Percentiles rank a stretch among this genome's conserved stretches.
phyloP scores from a whole-genome alignment of 176 grass and related monocot species.

The Raddia guianensis region DNA sequence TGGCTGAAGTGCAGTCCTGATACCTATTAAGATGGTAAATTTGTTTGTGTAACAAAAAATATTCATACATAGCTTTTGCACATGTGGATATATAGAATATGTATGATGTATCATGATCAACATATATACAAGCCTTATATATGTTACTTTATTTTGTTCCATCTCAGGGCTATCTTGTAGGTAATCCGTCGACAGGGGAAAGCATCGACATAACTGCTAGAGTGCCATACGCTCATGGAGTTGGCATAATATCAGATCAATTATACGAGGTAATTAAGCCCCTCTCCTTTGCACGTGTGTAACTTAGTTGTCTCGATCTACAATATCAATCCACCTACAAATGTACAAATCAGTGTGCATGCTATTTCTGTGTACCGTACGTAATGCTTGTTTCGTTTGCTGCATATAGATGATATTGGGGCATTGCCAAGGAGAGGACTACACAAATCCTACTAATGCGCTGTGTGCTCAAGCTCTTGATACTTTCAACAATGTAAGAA shows the following conservation, averaged over 20 bases:
- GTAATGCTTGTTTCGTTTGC: neutral
- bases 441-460: constrained; percentile 17
- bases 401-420: neutral
- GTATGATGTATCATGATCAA: no score
- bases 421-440: constrained; percentile 50
- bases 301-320: neutral
- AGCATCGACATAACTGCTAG: neutral
- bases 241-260: constrained; percentile 62
- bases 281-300: neutral
- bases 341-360: neutral
- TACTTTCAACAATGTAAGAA: constrained; percentile 36
- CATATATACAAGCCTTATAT: neutral
- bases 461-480: constrained; percentile 43
- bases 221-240: constrained; percentile 57
- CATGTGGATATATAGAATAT: no score
- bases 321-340: neutral
- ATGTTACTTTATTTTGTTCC: neutral
- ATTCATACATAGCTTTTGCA: no score
- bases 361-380: no score
- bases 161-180: constrained; percentile 48
- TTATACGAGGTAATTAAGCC: constrained; percentile 50
- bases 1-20: no score
- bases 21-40: no score
- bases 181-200: constrained; percentile 46
- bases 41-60: no score